These are phyloP conservation scores for Kitagawia praeruptora DNA, from an alignment of 129 eudicot species.

Conservation along the genomic window DNA sequence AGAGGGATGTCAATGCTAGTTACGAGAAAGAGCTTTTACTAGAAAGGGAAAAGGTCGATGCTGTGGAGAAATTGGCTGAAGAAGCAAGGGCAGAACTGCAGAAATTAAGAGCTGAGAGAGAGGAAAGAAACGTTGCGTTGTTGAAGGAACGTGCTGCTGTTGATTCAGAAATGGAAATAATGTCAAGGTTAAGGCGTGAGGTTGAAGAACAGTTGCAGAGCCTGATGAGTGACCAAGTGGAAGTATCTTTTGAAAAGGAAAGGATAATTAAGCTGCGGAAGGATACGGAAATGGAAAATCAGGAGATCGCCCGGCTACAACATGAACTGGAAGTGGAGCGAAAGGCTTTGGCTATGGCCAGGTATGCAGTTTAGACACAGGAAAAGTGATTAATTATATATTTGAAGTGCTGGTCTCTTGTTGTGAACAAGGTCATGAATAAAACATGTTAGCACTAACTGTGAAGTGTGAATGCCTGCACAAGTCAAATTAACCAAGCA, in stretches of 20 bases:
- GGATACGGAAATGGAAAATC: conserved; percentile 78
- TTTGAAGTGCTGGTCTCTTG: not conserved
- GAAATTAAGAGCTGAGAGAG: conserved; percentile 53
- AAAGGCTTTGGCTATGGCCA: conserved; percentile 96
- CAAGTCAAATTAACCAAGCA: not conserved
- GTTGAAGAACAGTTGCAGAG: conserved; percentile 75
- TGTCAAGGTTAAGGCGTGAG: conserved; percentile 69
- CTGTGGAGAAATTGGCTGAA: conserved; percentile 71
- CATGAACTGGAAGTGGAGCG: conserved; percentile 93
- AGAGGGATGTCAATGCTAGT: conserved; percentile 71
- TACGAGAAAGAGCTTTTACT: conserved; percentile 59
- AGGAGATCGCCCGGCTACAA: conserved; percentile 67
- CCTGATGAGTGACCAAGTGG: conserved; percentile 63
- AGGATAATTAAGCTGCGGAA: conserved; percentile 63
- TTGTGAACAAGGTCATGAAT: not conserved
- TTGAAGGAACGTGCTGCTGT: conserved; percentile 81
- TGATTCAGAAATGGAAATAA: conserved; percentile 92
- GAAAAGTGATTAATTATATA: not conserved
- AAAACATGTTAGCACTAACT: not conserved
- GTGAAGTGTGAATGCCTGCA: not conserved
- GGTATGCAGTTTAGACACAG: conserved; percentile 31
- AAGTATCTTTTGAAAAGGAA: conserved; percentile 83
- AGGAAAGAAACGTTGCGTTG: conserved; percentile 53
- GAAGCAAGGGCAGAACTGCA: conserved; percentile 74
- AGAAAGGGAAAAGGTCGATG: conserved; percentile 69